Conservation (phyloP, 345 rosid genomes). For the Hibiscus syriacus region DNA sequence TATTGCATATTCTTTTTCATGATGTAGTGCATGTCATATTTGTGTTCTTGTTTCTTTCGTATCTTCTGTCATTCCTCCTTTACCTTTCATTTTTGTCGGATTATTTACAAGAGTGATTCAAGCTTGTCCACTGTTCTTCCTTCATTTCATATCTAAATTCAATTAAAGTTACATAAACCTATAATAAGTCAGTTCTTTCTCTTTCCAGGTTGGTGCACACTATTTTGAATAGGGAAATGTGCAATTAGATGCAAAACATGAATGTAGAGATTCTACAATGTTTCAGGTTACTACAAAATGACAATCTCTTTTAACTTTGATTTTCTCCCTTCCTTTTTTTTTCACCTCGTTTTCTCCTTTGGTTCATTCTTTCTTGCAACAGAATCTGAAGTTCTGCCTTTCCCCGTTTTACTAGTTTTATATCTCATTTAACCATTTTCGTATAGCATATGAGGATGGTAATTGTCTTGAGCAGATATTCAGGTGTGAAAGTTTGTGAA, state of each 20-base stretch:
- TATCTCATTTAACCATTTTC: not conserved
- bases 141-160: slow-evolving; percentile 2
- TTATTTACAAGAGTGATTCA: not conserved
- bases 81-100: not conserved
- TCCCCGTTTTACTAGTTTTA: not conserved
- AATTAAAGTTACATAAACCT: slow-evolving; percentile 1
- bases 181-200: not conserved
- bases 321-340: not conserved
- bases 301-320: not conserved
- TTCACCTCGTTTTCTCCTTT: not conserved
- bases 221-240: slow-evolving; percentile 99
- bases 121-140: slow-evolving; percentile 1
- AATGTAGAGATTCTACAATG: slow-evolving; percentile 70
- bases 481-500: not conserved
- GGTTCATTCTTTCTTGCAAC: not conserved
- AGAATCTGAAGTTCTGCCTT: not conserved
- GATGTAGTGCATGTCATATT: not conserved
- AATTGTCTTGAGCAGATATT: not conserved
- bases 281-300: slow-evolving; percentile 51
- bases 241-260: slow-evolving; percentile 81
- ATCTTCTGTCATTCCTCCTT: not conserved
- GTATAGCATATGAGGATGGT: not conserved
- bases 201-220: slow-evolving; percentile 81
- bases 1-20: slow-evolving; percentile 40
- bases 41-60: not conserved